Evolutionary conservation across 371 early-diverging fungal genomes (phyloP).

Genomic region (Syncephalastrum contaminatum): DNA sequence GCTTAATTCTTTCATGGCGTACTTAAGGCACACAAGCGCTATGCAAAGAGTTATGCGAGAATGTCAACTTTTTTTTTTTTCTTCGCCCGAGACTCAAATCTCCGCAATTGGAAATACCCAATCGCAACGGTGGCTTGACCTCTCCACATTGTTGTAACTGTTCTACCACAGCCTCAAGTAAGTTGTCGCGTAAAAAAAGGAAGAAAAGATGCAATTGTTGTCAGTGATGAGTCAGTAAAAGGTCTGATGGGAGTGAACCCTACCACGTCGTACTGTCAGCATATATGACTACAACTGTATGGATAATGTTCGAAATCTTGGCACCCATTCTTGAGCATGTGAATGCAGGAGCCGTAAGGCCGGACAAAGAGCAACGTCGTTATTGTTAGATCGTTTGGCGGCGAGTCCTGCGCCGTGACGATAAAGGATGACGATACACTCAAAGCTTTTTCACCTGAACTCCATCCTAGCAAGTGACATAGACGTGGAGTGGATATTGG

Average conservation of each 20-base stretch:
- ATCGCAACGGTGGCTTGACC: too few species aligned
- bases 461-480: not conserved
- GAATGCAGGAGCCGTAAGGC: conserved; percentile 46
- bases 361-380: conserved; percentile 32
- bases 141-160: too few species aligned
- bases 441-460: conserved; percentile 29
- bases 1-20: too few species aligned
- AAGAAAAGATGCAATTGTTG: not conserved
- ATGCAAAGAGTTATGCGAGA: too few species aligned
- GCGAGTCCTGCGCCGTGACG: conserved; percentile 18
- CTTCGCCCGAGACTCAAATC: too few species aligned
- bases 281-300: not conserved
- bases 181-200: not conserved
- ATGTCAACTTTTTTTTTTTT: too few species aligned
- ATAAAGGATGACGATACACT: conserved; percentile 51
- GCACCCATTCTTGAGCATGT: conserved; percentile 28
- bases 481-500: conserved; percentile 1
- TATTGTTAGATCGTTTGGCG: conserved; percentile 41
- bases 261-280: not conserved
- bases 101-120: too few species aligned
- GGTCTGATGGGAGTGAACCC: conserved; percentile 14
- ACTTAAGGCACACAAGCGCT: too few species aligned
- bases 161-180: too few species aligned
- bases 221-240: conserved; percentile 36
- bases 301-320: conserved; percentile 49